Percentiles rank a stretch among this genome's conserved stretches.
Evolutionary conservation across 495 filamentous ascomycete species (phyloP).

Genomic region (Penicillium psychrofluorescens): DNA sequence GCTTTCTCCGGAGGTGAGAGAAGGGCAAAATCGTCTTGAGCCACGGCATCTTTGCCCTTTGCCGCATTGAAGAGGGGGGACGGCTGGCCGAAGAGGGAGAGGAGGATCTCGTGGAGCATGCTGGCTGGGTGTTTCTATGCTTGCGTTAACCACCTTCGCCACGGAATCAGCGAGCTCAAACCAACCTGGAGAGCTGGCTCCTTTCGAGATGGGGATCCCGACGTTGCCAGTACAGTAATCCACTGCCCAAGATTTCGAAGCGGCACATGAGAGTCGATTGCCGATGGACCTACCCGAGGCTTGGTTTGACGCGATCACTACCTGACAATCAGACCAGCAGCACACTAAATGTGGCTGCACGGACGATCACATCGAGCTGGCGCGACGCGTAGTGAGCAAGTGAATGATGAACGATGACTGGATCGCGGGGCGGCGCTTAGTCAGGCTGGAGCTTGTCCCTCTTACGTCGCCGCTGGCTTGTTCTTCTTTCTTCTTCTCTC

Average conservation of each 20-base stretch:
- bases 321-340: no score
- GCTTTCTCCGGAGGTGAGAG: constrained; percentile 74
- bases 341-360: no score
- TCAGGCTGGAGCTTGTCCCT: constrained; percentile 18
- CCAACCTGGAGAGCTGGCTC: constrained; percentile 16
- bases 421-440: neutral
- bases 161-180: neutral
- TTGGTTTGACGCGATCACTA: neutral
- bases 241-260: constrained; percentile 40
- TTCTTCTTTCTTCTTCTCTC: constrained; percentile 14
- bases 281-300: neutral
- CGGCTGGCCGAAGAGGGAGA: constrained; percentile 87
- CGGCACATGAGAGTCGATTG: constrained; percentile 39
- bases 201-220: constrained; percentile 15
- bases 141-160: neutral
- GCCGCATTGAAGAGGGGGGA: constrained; percentile 67
- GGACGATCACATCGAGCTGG: no score
- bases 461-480: constrained; percentile 29
- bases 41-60: constrained; percentile 25
- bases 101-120: constrained; percentile 97
- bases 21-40: constrained; percentile 39
- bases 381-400: no score
- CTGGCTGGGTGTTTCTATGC: constrained; percentile 26
- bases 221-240: constrained; percentile 39
- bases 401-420: neutral